Evolutionary conservation across 1,139 yeast species (phyloP), one percentile per base, ranked within the genome.

Genomic region (Suhomyces coccinellae): DNA sequence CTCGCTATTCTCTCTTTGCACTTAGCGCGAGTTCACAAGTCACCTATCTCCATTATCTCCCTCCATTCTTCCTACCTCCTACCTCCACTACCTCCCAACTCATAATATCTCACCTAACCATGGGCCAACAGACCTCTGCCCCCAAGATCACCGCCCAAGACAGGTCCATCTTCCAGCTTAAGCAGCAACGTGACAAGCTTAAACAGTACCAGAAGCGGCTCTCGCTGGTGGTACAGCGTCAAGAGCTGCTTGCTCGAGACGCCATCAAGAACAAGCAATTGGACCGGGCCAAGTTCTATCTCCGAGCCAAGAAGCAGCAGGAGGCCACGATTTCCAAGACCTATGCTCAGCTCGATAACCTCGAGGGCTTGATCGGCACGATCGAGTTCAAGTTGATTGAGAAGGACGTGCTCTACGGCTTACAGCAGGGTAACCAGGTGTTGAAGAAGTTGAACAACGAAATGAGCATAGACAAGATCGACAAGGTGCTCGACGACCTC

Each of bases 341-440:
- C 0, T 87, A 84, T 45, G 81, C 77, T 33, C 98, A 93, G 63
- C 69, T 90, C 28, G 85, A 82, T 46, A 87, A 87, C 40, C 66
- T 93, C 33, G 97, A 91, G 59, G 73, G 75, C 43, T 72, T 87
- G 59, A 82, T 85, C 5, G 79, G 82, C 17, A 83, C 87, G 28
- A 86, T 93, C 35, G 98, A 93, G 66, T 90, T 87, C 67, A 93
- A 95, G 56, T 67, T 87, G 50, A 85, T 93, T 32, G 98, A 91
- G 61, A 83, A 83, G 53, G 96, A 89, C 57, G 91, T 93, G 41
- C 55, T 90, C 13, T 79, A 77, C 51, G 97, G 97, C 0, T 71
- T 93, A 38, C 75, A 81, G 53, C 85, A 86, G 53, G 98, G 98
- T 22, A 89, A 86, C 60, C 70, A 75, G 47, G 88, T 89, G 8